phyloP scores from a whole-genome alignment of 495 filamentous ascomycete species.

The Aspergillus avenaceus region DNA sequence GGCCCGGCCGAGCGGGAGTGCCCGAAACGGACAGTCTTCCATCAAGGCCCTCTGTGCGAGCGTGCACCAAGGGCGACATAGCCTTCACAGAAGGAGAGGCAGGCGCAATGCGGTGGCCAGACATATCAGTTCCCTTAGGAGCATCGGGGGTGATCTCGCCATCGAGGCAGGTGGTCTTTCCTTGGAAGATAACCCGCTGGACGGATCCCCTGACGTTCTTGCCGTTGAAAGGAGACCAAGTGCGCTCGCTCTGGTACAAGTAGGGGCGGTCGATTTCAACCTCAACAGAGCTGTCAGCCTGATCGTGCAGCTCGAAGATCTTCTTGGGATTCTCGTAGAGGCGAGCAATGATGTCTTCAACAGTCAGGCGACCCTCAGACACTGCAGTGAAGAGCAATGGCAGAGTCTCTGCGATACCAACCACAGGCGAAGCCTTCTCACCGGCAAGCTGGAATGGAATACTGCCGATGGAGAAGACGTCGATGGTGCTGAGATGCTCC shows the following conservation, averaged over 20 bases:
- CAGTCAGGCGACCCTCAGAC: constrained; percentile 66
- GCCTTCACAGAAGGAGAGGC: constrained; percentile 53
- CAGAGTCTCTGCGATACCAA: constrained; percentile 72
- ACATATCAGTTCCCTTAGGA: constrained; percentile 70
- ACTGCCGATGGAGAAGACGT: constrained; percentile 81
- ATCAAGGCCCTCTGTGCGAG: constrained; percentile 42
- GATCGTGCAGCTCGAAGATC: constrained; percentile 85
- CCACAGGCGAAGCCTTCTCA: constrained; percentile 51
- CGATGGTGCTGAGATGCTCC: constrained; percentile 72
- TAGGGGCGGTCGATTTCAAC: constrained; percentile 70
- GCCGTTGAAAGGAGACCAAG: constrained; percentile 75
- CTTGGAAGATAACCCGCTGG: constrained; percentile 75
- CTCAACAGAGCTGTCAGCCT: constrained; percentile 68
- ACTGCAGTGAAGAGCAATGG: constrained; percentile 78
- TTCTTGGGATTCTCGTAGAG: constrained; percentile 79
- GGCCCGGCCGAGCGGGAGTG: constrained; percentile 33
- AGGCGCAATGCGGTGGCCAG: constrained; percentile 59
- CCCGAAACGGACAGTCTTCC: constrained; percentile 41
- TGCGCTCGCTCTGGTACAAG: constrained; percentile 45
- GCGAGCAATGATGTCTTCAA: constrained; percentile 66
- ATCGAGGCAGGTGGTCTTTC: constrained; percentile 73
- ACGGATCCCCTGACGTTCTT: constrained; percentile 68
- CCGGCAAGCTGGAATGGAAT: constrained; percentile 75
- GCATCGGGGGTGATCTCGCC: constrained; percentile 55
- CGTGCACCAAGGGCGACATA: constrained; percentile 38